Evolutionary conservation across 1,284 basidiomycete genomes (phyloP).

Genomic region (Cryptococcus sp.): DNA sequence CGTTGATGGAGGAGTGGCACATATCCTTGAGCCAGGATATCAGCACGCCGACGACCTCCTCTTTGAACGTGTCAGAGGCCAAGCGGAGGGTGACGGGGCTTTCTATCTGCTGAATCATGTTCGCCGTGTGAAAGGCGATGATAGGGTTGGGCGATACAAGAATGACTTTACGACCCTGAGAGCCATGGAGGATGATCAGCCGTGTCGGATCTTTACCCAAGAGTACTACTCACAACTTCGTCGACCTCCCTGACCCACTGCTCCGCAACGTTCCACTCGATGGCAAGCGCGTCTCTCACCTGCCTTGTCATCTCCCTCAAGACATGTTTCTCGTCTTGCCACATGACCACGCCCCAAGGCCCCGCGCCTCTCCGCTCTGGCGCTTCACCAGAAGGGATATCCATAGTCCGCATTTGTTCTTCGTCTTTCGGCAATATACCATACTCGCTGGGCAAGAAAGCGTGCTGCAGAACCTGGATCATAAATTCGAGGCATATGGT

Average conservation of each 20-base stretch:
- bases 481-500: slow-evolving; percentile 79
- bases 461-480: slow-evolving; percentile 79
- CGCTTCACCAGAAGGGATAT: slow-evolving; percentile 31
- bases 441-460: slow-evolving; percentile 70
- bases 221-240: slow-evolving; percentile 44
- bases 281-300: slow-evolving; percentile 66
- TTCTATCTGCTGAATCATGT: slow-evolving; percentile 81
- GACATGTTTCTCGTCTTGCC: slow-evolving; percentile 98
- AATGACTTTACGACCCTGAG: slow-evolving; percentile 77
- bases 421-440: slow-evolving; percentile 64
- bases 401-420: slow-evolving; percentile 55
- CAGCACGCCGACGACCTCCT: slow-evolving; percentile 79
- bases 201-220: background rate
- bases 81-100: slow-evolving; percentile 86
- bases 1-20: slow-evolving; percentile 60
- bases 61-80: slow-evolving; percentile 85
- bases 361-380: slow-evolving; percentile 58
- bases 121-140: slow-evolving; percentile 75
- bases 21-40: slow-evolving; percentile 85
- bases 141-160: slow-evolving; percentile 70
- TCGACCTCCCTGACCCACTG: slow-evolving; percentile 69
- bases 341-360: slow-evolving; percentile 80
- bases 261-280: slow-evolving; percentile 50
- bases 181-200: background rate
- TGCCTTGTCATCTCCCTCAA: slow-evolving; percentile 85